A percentile compares a stretch with the other conserved stretches of the same genome.
Evolutionary conservation across 208 protist species (phyloP).

Genomic region (Crithidia brevicula): DNA sequence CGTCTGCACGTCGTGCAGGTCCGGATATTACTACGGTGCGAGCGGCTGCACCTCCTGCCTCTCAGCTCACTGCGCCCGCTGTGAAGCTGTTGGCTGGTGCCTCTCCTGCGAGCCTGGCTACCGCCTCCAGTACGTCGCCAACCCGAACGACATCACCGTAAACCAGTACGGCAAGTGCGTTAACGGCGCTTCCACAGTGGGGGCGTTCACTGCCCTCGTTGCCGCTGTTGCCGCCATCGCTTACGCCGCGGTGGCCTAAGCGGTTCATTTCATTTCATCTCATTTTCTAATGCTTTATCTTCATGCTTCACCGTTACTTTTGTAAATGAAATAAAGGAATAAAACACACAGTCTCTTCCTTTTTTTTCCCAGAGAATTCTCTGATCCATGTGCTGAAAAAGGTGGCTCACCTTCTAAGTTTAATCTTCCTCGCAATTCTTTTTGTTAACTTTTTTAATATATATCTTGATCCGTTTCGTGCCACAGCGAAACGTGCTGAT

Average conservation of each 20-base stretch:
- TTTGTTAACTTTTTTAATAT: too few relatives aligned
- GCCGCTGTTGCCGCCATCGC: background rate
- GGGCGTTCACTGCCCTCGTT: background rate
- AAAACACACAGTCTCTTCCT: too few relatives aligned
- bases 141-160: background rate
- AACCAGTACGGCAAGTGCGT: conserved; percentile 1
- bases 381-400: too few relatives aligned
- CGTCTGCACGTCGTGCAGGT: background rate
- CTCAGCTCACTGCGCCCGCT: background rate
- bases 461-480: too few relatives aligned
- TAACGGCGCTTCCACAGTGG: background rate
- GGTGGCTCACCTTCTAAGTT: too few relatives aligned
- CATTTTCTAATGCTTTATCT: background rate
- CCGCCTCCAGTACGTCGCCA: background rate
- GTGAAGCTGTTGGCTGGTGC: background rate
- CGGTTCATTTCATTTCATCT: background rate
- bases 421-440: too few relatives aligned
- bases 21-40: background rate
- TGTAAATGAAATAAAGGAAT: too few relatives aligned
- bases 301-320: too few relatives aligned
- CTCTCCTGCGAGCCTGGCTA: background rate
- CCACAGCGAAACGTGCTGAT: too few relatives aligned
- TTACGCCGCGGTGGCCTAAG: background rate
- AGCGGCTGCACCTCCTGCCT: background rate
- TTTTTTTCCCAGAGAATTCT: too few relatives aligned